These are phyloP conservation scores for Selaginella tamariscina DNA, from an alignment of 75 land plant genomes.

Conservation along the genomic window DNA sequence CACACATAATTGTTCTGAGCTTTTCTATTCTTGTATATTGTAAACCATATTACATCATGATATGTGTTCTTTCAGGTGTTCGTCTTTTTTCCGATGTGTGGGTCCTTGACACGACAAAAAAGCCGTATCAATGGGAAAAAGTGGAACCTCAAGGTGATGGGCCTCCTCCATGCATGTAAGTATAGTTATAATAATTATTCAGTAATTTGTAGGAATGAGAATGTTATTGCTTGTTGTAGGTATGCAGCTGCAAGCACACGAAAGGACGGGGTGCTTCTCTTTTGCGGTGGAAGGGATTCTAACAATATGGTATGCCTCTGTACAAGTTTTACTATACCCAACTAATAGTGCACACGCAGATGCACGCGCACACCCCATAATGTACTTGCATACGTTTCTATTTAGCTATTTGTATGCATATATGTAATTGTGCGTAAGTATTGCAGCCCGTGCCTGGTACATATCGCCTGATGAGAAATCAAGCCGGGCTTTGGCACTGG, in stretches of 20 bases:
- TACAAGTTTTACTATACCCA: no score
- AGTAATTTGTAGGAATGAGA: no score
- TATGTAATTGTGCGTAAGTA: not conserved
- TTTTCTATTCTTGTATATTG: not conserved
- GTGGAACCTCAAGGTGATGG: conserved; percentile 6
- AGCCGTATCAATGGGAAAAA: conserved; percentile 9
- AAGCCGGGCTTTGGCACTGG: not conserved
- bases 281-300: conserved; percentile 9
- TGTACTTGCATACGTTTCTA: not conserved
- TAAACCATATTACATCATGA: no score
- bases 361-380: no score
- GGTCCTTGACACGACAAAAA: not conserved
- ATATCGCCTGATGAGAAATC: not conserved
- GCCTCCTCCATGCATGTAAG: conserved; percentile 10
- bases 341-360: no score
- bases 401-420: no score
- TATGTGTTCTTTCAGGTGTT: not conserved
- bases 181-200: not conserved
- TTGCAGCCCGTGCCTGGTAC: not conserved
- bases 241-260: conserved; percentile 15
- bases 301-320: conserved; percentile 4
- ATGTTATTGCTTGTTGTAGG: not conserved
- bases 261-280: not conserved
- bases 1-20: not conserved
- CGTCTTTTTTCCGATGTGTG: conserved; percentile 1